Evolutionary conservation across 192 early-diverging fungal genomes (phyloP), one percentile per base, ranked within the genome.

Genomic region (Coemansia sp.): DNA sequence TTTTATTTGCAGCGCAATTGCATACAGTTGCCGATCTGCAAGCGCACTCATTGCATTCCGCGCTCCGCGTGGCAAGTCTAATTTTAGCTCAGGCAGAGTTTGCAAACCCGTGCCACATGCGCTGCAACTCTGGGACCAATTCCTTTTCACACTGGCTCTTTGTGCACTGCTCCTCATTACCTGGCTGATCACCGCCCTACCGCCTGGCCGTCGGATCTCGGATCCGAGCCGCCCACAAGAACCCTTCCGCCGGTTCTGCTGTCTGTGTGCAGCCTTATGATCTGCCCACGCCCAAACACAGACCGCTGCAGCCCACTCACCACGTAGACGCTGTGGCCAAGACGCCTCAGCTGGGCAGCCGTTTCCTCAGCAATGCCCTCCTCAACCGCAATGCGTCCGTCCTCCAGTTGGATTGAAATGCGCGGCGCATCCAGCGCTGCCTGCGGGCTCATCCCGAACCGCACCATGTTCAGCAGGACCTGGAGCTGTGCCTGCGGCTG

Each of bases 401-500:
- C 63, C 37, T 70, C 67, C 9, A 67, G 40, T 19, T 69, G 71
- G 57, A 93, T 84, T 70, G 87, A 87, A 56, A 93, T 77, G 39
- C 92, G 81, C 52, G 90, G 90, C 3, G 79, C 65, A 70, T 94
- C 92, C 13, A 94, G 71, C 11, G 90, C 87, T 5, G 67, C 71
- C 70, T 94, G 92, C 42, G 88, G 86, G 44, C 79, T 78, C 68
- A 85, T 81, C 9, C 77, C 72, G 56, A 85, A 87, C 62, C 85
- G 81, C 53, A 87, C 58, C 19, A 89, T 72, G 62, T 92, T 91
- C 39, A 93, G 58, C 60, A 94, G 74, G 9, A 92, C 88, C 79
- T 94, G 92, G 4, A 92, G 69, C 49, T 94, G 91, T n/a, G 91
- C 92, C 75, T 94, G 92, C 18, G 92, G 92, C 74, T 94, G 92